Conservation (phyloP, 2,329 filamentous ascomycete genomes). For the Ascochyta koolunga region DNA sequence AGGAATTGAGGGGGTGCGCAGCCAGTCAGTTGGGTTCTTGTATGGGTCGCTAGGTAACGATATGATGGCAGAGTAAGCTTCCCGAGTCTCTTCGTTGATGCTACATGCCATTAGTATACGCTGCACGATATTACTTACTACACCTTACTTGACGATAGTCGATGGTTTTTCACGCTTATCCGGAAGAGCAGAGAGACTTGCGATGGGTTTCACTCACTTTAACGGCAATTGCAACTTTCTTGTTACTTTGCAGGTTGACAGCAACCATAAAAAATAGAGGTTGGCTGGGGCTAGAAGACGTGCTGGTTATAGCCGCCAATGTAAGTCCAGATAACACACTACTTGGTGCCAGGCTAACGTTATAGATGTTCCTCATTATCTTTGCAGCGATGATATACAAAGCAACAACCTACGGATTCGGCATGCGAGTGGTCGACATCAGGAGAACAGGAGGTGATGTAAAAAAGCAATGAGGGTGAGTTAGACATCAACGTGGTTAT, state of each 20-base stretch:
- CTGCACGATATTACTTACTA: no score
- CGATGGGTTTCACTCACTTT: conserved; percentile 30
- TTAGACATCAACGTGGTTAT: background rate
- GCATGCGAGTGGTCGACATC: conserved; percentile 25
- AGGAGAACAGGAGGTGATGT: conserved; percentile 23
- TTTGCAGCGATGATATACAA: conserved; percentile 20
- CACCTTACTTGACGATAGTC: background rate
- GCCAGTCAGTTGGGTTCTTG: no score
- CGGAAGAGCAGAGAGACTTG: conserved; percentile 28
- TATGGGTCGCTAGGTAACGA: no score
- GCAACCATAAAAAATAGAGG: conserved; percentile 31
- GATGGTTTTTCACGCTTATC: conserved; percentile 30
- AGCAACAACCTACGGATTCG: conserved; percentile 32
- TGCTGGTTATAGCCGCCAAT: conserved; percentile 27
- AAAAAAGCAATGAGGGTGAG: conserved; percentile 25
- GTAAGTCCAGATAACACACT: conserved; percentile 14
- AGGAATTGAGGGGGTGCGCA: background rate
- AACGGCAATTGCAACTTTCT: conserved; percentile 20
- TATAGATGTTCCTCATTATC: conserved; percentile 21
- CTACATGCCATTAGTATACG: no score
- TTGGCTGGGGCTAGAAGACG: conserved; percentile 35
- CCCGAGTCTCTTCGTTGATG: no score
- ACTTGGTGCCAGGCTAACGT: background rate
- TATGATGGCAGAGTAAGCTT: no score
- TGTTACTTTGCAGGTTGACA: conserved; percentile 23